phyloP scores from a whole-genome alignment of 2,329 filamentous ascomycete species.

The Chaetomium sp. region DNA sequence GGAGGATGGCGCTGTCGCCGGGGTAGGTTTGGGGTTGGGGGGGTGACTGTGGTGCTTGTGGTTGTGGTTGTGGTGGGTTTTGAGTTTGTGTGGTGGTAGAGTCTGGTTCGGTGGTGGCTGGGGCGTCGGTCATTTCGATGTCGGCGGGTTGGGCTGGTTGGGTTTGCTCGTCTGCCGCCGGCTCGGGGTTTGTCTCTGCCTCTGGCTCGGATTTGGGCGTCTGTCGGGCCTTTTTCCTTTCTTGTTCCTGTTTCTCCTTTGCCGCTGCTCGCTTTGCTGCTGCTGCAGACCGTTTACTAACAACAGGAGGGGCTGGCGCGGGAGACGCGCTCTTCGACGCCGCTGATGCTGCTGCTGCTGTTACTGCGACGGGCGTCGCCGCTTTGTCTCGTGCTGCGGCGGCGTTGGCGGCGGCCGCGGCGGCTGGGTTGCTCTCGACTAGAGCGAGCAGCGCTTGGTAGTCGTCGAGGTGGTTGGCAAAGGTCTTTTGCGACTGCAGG shows the following conservation, averaged over 20 bases:
- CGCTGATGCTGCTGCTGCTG: conserved; percentile 16
- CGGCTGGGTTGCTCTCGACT: conserved; percentile 33
- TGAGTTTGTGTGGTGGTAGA: not conserved
- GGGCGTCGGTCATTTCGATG: conserved; percentile 37
- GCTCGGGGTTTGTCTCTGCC: conserved; percentile 20
- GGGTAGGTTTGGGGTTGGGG: conserved; percentile 20
- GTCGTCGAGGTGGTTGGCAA: conserved; percentile 75
- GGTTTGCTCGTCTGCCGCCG: not conserved
- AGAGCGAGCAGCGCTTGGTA: conserved; percentile 59
- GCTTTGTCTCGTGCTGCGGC: conserved; percentile 15
- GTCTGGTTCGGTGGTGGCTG: conserved; percentile 7
- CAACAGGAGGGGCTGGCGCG: conserved; percentile 5
- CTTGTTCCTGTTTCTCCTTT: conserved; percentile 14
- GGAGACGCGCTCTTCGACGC: conserved; percentile 20
- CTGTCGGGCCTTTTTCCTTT: conserved; percentile 8
- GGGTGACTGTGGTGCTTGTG: not conserved
- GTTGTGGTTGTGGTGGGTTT: not conserved
- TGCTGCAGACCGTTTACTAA: conserved; percentile 20
- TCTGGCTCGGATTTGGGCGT: conserved; percentile 7
- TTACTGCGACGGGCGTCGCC: too few relatives aligned
- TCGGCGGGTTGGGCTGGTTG: conserved; percentile 12
- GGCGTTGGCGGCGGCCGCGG: conserved; percentile 25
- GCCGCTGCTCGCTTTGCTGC: conserved; percentile 18
- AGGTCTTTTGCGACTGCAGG: conserved; percentile 73
- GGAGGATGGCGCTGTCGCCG: conserved; percentile 30